phyloP scores from a whole-genome alignment of 2,329 filamentous ascomycete genomes.

The Sporothrix dimorphospora region DNA sequence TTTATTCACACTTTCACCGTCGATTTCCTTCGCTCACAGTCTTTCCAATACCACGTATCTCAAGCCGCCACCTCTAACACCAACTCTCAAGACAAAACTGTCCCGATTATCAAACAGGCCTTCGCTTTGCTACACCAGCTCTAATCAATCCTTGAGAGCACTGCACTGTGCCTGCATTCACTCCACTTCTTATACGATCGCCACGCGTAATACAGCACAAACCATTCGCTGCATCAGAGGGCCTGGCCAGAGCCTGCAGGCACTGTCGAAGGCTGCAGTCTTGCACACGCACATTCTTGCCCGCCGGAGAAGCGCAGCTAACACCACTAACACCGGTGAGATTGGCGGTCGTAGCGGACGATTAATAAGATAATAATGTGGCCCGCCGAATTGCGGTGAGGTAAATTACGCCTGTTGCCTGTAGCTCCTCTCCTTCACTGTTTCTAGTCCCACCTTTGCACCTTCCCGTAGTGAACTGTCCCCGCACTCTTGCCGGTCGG shows the following conservation, averaged over 20 bases:
- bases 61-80: not conserved
- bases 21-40: not conserved
- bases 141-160: not conserved
- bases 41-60: not conserved
- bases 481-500: slow-evolving; percentile 10
- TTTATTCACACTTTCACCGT: not conserved
- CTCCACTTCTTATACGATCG: not conserved
- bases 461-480: not conserved
- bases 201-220: not conserved
- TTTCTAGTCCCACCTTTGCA: not conserved
- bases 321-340: slow-evolving; percentile 9
- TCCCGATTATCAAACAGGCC: not conserved
- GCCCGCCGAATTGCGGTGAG: slow-evolving; percentile 21
- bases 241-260: not conserved
- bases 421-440: not conserved
- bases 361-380: slow-evolving; percentile 19
- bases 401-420: not conserved
- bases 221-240: not conserved
- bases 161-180: not conserved
- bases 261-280: slow-evolving; percentile 9
- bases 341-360: not conserved
- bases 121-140: not conserved
- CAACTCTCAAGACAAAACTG: not conserved
- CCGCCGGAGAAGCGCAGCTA: not conserved
- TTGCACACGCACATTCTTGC: not conserved